A percentile compares a stretch with the other conserved stretches of the same genome.
These are phyloP conservation scores for Aspergillus taichungensis DNA, from an alignment of 495 filamentous ascomycete species.

Conservation along the genomic window DNA sequence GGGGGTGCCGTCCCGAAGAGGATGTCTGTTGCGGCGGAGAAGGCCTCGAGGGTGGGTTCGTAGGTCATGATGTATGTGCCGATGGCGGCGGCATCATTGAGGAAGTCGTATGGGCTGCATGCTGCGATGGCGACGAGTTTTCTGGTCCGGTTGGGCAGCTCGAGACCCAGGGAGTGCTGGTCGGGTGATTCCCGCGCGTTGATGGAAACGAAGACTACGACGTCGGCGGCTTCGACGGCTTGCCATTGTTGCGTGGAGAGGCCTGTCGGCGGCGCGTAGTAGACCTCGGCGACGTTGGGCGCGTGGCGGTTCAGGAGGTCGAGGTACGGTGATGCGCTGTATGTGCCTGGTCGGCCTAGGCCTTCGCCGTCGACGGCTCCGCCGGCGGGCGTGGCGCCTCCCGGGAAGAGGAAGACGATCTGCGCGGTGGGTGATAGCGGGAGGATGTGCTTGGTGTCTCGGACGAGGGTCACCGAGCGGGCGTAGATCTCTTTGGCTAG, in stretches of 20 bases:
- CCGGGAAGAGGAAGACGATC: slow-evolving; percentile 37
- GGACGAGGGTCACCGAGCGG: slow-evolving; percentile 35
- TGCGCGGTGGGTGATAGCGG: slow-evolving; percentile 25
- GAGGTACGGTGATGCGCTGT: slow-evolving; percentile 26
- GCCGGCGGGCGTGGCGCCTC: slow-evolving; percentile 27
- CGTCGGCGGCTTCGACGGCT: slow-evolving; percentile 26
- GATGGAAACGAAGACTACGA: slow-evolving; percentile 33
- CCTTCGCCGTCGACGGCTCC: slow-evolving; percentile 42
- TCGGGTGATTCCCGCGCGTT: slow-evolving; percentile 37
- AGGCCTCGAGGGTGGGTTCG: slow-evolving; percentile 41
- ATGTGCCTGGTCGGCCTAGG: slow-evolving; percentile 24
- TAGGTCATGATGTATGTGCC: slow-evolving; percentile 41
- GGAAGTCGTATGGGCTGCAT: slow-evolving; percentile 42
- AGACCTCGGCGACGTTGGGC: slow-evolving; percentile 22
- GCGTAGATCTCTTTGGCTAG: slow-evolving; percentile 30
- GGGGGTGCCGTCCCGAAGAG: slow-evolving; percentile 30
- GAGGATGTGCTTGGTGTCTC: slow-evolving; percentile 20
- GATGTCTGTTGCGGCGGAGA: slow-evolving; percentile 30
- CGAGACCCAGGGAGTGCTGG: slow-evolving; percentile 28
- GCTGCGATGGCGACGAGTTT: slow-evolving; percentile 34
- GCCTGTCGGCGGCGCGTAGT: slow-evolving; percentile 19
- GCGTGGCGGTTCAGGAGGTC: slow-evolving; percentile 20
- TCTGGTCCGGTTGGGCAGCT: slow-evolving; percentile 20
- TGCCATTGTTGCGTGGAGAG: slow-evolving; percentile 23
- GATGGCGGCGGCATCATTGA: slow-evolving; percentile 24